Conservation (phyloP, 306 rosid genomes). For the Hippophae tibetana region DNA sequence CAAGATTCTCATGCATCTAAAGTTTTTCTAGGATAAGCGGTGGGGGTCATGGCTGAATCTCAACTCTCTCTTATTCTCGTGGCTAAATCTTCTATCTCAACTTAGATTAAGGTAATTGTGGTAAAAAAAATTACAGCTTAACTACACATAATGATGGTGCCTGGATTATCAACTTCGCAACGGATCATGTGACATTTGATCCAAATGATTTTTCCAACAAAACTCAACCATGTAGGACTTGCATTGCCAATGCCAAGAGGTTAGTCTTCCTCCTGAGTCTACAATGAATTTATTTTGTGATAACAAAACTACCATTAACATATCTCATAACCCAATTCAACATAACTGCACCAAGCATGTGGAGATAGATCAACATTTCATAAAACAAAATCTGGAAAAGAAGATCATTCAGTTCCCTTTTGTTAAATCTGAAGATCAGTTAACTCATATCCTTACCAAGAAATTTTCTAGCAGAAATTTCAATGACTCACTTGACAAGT, state of each 20-base stretch:
- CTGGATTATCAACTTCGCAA: too few relatives aligned
- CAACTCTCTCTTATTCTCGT: too few relatives aligned
- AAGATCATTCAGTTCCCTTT: not conserved
- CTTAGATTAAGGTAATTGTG: too few relatives aligned
- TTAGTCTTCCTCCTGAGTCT: not conserved
- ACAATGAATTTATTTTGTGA: not conserved
- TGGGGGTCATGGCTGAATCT: too few relatives aligned
- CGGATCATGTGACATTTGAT: too few relatives aligned
- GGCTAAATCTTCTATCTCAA: too few relatives aligned
- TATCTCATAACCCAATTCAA: not conserved
- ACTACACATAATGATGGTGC: too few relatives aligned
- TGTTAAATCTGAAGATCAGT: not conserved
- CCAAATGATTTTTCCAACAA: too few relatives aligned
- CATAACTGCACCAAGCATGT: not conserved
- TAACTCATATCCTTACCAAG: not conserved
- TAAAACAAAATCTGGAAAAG: not conserved
- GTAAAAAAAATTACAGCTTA: too few relatives aligned
- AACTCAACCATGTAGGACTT: too few relatives aligned
- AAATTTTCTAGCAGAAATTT: not conserved
- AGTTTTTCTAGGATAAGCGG: rapidly evolving
- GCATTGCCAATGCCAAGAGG: not conserved
- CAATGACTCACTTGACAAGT: not conserved
- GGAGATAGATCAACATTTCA: not conserved
- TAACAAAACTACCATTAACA: not conserved
- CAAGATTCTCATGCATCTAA: too few relatives aligned